A percentile compares a stretch with the other conserved stretches of the same genome.
These are phyloP conservation scores for Phialophora macrospora DNA, from an alignment of 2,329 filamentous ascomycete species.

Conservation along the genomic window DNA sequence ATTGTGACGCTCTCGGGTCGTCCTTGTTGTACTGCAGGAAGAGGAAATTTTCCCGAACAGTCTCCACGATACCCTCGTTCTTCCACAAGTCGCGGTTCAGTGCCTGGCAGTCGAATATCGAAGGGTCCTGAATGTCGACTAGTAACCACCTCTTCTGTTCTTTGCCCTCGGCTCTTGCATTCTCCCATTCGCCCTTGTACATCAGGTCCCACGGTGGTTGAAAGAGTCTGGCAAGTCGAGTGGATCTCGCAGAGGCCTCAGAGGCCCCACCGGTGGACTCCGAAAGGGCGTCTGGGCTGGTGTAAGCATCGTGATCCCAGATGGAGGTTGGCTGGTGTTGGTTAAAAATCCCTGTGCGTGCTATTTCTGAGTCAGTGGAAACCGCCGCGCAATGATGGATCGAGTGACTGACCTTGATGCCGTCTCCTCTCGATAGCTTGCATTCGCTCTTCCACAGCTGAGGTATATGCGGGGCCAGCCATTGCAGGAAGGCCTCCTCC, in stretches of 20 bases:
- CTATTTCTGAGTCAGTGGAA: conserved; percentile 23
- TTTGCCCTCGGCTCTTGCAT: conserved; percentile 82
- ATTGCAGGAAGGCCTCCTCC: conserved; percentile 56
- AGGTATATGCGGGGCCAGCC: conserved; percentile 54
- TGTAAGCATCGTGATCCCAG: conserved; percentile 56
- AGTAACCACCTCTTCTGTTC: conserved; percentile 91
- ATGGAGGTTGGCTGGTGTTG: conserved; percentile 62
- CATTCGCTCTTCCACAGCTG: conserved; percentile 67
- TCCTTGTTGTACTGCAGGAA: conserved; percentile 94
- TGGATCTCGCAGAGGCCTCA: conserved; percentile 70
- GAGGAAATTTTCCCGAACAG: conserved; percentile 88
- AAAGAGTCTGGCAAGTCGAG: conserved; percentile 86
- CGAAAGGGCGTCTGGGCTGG: conserved; percentile 56
- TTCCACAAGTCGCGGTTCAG: conserved; percentile 98
- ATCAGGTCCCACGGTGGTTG: conserved; percentile 92
- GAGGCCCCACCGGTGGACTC: conserved; percentile 69
- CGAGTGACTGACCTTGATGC: conserved; percentile 40
- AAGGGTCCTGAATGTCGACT: conserved; percentile 92
- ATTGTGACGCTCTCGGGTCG: conserved; percentile 76
- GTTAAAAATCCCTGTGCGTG: conserved; percentile 68
- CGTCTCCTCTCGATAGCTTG: conserved; percentile 51
- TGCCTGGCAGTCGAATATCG: conserved; percentile 91
- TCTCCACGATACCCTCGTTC: conserved; percentile 74
- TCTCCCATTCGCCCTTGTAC: conserved; percentile 76
- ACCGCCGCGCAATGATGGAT: not conserved